phyloP scores from a whole-genome alignment of 2,329 filamentous ascomycete species.

The Fonsecaea erecta region DNA sequence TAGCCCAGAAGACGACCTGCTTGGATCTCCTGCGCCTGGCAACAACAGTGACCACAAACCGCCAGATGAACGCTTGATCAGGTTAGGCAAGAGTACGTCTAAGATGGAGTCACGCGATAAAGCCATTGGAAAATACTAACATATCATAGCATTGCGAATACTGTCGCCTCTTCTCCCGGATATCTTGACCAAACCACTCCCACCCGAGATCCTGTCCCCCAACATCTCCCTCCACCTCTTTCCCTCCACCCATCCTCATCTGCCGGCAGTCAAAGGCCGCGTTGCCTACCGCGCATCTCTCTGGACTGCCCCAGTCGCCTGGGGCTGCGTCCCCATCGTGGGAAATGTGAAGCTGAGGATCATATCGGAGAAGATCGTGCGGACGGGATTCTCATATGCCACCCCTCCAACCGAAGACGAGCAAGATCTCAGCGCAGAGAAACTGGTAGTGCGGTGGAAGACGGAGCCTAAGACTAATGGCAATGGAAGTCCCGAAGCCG shows the following conservation, averaged over 20 bases:
- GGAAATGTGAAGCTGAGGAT: conserved; percentile 90
- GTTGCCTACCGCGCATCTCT: conserved; percentile 91
- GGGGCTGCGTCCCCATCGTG: conserved; percentile 88
- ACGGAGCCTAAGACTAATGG: conserved; percentile 55
- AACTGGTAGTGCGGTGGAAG: conserved; percentile 89
- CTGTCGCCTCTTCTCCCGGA: conserved; percentile 67
- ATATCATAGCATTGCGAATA: conserved; percentile 58
- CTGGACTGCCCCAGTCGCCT: conserved; percentile 94
- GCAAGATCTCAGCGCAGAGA: conserved; percentile 61
- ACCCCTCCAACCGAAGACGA: conserved; percentile 43
- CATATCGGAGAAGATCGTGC: conserved; percentile 85
- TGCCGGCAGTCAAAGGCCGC: conserved; percentile 88
- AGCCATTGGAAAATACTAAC: conserved; percentile 19
- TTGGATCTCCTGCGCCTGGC: conserved; percentile 29
- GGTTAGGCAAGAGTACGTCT: conserved; percentile 64
- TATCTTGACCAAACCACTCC: conserved; percentile 64
- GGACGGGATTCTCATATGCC: conserved; percentile 51
- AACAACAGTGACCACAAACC: conserved; percentile 48
- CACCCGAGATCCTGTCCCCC: conserved; percentile 66
- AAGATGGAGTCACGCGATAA: neutral
- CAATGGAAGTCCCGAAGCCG: conserved; percentile 30
- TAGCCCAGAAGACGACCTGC: conserved; percentile 36
- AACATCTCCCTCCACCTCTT: conserved; percentile 67
- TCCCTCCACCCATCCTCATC: conserved; percentile 64
- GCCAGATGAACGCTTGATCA: conserved; percentile 63